These are phyloP conservation scores for Prunus armeniaca DNA, from an alignment of 306 rosid species.

Conservation along the genomic window DNA sequence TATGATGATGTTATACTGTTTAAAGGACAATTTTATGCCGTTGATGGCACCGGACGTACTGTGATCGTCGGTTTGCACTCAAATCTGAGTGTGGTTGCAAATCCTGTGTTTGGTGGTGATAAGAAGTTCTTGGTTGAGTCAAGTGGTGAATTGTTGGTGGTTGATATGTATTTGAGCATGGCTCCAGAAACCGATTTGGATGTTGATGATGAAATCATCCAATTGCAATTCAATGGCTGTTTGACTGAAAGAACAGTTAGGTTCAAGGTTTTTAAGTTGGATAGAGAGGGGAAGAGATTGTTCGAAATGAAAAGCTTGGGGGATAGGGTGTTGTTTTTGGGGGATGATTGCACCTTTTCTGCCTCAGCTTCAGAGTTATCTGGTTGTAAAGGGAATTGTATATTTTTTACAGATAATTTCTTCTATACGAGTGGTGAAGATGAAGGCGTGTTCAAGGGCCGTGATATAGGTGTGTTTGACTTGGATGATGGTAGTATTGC, in stretches of 20 bases:
- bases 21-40: constrained; percentile 47
- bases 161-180: constrained; percentile 51
- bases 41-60: constrained; percentile 60
- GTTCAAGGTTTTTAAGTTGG: constrained; percentile 53
- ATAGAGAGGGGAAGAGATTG: constrained; percentile 52
- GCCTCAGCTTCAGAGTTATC: constrained; percentile 43
- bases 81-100: constrained; percentile 40
- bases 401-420: constrained; percentile 57
- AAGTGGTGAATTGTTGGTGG: constrained; percentile 56
- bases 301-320: constrained; percentile 49
- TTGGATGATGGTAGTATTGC: constrained; percentile 43
- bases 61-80: constrained; percentile 41
- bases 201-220: constrained; percentile 10
- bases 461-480: constrained; percentile 49
- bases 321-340: constrained; percentile 63
- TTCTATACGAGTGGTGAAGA: constrained; percentile 20
- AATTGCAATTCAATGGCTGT: constrained; percentile 19
- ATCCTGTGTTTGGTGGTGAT: constrained; percentile 81
- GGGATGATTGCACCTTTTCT: constrained; percentile 72
- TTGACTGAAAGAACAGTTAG: constrained; percentile 51
- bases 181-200: constrained; percentile 6
- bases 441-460: constrained; percentile 36
- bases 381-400: constrained; percentile 50
- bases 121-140: constrained; percentile 75
- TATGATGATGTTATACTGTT: constrained; percentile 71